Evolutionary conservation across 164 flowering plant genomes (phyloP).

Genomic region (Kalanchoe fedtschenkoi): DNA sequence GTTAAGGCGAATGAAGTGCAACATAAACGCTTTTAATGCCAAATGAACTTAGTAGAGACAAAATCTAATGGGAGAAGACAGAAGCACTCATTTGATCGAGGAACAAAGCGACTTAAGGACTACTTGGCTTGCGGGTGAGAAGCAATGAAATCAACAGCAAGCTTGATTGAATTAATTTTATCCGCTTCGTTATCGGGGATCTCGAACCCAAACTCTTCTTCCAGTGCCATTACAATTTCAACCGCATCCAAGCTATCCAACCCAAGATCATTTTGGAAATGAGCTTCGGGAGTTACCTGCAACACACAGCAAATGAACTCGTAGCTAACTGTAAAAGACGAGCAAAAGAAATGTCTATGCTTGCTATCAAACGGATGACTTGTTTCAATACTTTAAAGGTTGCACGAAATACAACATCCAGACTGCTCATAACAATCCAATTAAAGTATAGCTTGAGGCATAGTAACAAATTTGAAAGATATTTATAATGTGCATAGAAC

Average conservation of each 20-base stretch:
- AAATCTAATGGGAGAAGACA: not conserved
- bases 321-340: not conserved
- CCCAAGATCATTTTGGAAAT: conserved; percentile 71
- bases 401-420: not conserved
- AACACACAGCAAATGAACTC: not conserved
- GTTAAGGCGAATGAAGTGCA: too few species aligned
- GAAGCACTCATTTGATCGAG: not conserved
- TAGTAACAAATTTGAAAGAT: not conserved
- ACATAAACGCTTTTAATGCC: too few species aligned
- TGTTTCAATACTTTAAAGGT: not conserved
- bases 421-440: not conserved
- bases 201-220: conserved; percentile 69
- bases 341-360: not conserved
- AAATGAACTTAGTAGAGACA: not conserved
- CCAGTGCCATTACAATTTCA: conserved; percentile 72
- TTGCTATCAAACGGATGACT: not conserved
- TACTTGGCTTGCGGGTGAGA: conserved; percentile 76
- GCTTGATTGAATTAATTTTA: conserved; percentile 47
- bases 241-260: conserved; percentile 67
- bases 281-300: conserved; percentile 56
- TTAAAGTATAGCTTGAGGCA: too few species aligned
- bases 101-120: not conserved
- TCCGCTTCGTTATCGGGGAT: conserved; percentile 76
- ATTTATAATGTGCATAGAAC: not conserved
- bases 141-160: conserved; percentile 63